Evolutionary conservation across 2,329 filamentous ascomycete species (phyloP), one percentile per base, ranked within the genome.

Genomic region (Venturiaceae sp.): DNA sequence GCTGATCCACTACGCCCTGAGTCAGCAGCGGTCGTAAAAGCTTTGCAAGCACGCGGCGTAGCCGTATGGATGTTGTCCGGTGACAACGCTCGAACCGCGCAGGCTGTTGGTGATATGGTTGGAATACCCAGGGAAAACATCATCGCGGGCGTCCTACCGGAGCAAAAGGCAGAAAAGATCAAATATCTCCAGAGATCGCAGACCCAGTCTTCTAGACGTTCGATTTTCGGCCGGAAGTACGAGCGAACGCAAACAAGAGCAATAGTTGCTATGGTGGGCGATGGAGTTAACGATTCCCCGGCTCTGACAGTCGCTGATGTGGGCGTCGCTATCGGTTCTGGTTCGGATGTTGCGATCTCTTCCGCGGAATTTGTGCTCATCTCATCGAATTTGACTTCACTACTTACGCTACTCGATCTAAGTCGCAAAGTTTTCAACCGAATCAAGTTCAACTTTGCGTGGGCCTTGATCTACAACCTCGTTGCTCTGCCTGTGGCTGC

Each of bases 51-150:
- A 4, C 81, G 81, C 16, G 84, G 86, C 21, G 85, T 88, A 50
- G 82, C 85, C 33, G 87, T 95, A 3, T 96, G 87, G 84, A 95
- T 96, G 90, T 84, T 96, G 37, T 95, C 90, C 0, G 92, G 92
- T 32, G 92, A 96, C 75, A 96, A 96, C 67, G 75, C 77, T n/a
- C 84, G 77, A 16, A 96, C 92, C 0, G 92, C 92, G 2, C 77
- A 80, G 21, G 90, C 90, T 0, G 89, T 96, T 2, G 92, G 88
- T 1, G 74, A 78, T 1, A 83, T 83, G 66, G 78, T 96, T 19
- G 89, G 89, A 23, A 96, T 96, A 63, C 83, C 0, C 66, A 77
- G 0, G 74, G 77, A 57, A n/a, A 88, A 95, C 68, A 86, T 96
- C 63, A 88, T 95, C 62, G 90, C 92, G 11, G 90, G 90, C 63